Conservation (phyloP, 2,329 filamentous ascomycete genomes). For the Alternaria tenuissima region DNA sequence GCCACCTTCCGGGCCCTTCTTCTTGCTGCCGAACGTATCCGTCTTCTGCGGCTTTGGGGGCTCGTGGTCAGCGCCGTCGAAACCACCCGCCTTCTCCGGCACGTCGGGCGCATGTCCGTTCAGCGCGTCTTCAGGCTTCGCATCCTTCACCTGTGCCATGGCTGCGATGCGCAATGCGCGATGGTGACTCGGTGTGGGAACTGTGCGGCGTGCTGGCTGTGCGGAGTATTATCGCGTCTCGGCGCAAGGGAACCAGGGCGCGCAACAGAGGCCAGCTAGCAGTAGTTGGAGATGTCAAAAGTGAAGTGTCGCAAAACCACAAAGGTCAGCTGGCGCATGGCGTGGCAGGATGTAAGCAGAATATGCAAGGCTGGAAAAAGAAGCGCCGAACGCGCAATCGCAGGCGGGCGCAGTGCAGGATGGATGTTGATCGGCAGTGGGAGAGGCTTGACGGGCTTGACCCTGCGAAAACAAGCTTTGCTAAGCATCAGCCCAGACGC, state of each 20-base stretch:
- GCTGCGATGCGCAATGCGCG: conserved; percentile 16
- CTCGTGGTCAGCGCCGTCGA: conserved; percentile 16
- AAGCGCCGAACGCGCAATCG: conserved; percentile 14
- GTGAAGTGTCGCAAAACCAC: not conserved
- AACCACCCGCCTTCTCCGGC: conserved; percentile 22
- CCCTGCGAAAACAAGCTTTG: conserved; percentile 27
- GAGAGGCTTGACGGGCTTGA: not conserved
- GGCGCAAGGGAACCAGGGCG: conserved; percentile 10
- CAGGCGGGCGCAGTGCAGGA: conserved; percentile 23
- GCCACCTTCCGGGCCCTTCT: conserved; percentile 71
- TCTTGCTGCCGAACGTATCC: conserved; percentile 35
- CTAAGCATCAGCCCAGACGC: conserved; percentile 22
- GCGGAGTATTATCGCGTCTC: conserved; percentile 7
- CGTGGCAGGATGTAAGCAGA: not conserved
- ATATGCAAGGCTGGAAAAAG: conserved; percentile 5
- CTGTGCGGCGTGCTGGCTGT: not conserved
- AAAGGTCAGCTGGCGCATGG: conserved; percentile 1
- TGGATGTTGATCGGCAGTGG: conserved; percentile 14
- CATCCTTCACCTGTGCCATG: conserved; percentile 25
- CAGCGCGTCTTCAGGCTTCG: conserved; percentile 11
- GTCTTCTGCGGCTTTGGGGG: conserved; percentile 37
- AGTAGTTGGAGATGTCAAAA: not conserved
- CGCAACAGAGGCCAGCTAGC: conserved; percentile 1
- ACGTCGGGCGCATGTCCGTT: conserved; percentile 24
- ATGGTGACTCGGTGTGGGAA: conserved; percentile 8